A percentile compares a stretch with the other conserved stretches of the same genome.
These are phyloP conservation scores for Zygoascus tannicola DNA, from an alignment of 805 yeast species.

Conservation along the genomic window DNA sequence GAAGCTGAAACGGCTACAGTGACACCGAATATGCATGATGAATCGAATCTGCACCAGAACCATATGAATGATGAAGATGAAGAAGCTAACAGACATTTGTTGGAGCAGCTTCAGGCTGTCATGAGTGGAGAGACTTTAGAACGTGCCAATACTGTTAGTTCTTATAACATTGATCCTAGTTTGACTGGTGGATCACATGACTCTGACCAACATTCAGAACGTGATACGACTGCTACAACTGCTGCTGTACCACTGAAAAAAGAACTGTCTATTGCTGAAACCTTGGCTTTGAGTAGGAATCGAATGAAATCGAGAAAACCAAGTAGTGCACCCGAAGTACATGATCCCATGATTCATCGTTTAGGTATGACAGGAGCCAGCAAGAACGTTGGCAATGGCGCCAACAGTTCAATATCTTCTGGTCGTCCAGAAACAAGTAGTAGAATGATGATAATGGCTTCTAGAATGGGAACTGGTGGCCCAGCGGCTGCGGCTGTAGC, in stretches of 20 bases:
- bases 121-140: neutral
- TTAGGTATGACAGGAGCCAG: conserved; percentile 5
- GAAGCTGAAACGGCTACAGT: neutral
- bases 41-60: neutral
- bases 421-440: neutral
- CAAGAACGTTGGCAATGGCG: neutral
- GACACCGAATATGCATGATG: neutral
- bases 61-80: neutral
- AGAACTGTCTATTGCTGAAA: conserved; percentile 46
- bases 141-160: neutral
- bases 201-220: neutral
- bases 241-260: neutral
- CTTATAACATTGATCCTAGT: neutral
- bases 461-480: neutral
- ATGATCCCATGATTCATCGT: conserved; percentile 19
- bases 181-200: neutral
- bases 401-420: neutral
- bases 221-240: neutral
- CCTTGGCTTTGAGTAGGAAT: conserved; percentile 38
- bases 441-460: neutral
- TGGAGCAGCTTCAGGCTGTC: conserved; percentile 6
- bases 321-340: conserved; percentile 6
- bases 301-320: conserved; percentile 11
- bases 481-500: conserved; percentile 5
- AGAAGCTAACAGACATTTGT: conserved; percentile 7